Base-by-base conservation (phyloP, 2,329 filamentous ascomycete genomes). In the Pyricularia grisea region DNA sequence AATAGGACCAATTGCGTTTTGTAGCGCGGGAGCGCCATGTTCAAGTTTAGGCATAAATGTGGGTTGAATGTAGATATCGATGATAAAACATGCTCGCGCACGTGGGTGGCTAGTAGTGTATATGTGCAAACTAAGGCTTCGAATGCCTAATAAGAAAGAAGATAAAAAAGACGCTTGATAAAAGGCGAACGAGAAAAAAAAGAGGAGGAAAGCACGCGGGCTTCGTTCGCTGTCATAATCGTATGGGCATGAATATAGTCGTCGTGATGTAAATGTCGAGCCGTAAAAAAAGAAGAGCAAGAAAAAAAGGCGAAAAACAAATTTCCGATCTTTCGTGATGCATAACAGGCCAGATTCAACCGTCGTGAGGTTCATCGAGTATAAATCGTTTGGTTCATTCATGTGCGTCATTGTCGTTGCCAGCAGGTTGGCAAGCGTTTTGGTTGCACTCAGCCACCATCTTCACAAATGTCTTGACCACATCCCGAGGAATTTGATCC, bases 401-500 rank as follows among this genome's bases (percentile, higher is more conserved):
- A 75, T 55, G 42, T 80, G 70, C 71, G 69, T 74, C 71, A 71
- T 78, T 79, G 78, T 78, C 79, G 78, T 74, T 80, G 71, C 70
- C 79, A 73, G 79, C 79, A 42, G 25, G 61, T 72, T 78, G 77
- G 74, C 80, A 78, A 70, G 71, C 69, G 64, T 73, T 72, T 65
- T 71, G 82, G 79, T 85, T 90, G 80, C 86, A 90, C 76, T 95
- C 91, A 72, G 91, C 88, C 74, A 97, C 91, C 87, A 97, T 93
- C 79, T 92, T 92, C 75, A 92, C 92, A 82, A 98, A 98, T 78
- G 94, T 93, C 74, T 90, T 88, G 68, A 99, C 93, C 66, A 98
- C 93, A 72, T 98, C 93, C 74, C 88, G 87, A 17, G 95, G 94
- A 74, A 98, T 94, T 79, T 94, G 92, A 76, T 97, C 93, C 92